Base-by-base conservation (phyloP, 331 rosid genomes). In the Pyracantha coccinea region DNA sequence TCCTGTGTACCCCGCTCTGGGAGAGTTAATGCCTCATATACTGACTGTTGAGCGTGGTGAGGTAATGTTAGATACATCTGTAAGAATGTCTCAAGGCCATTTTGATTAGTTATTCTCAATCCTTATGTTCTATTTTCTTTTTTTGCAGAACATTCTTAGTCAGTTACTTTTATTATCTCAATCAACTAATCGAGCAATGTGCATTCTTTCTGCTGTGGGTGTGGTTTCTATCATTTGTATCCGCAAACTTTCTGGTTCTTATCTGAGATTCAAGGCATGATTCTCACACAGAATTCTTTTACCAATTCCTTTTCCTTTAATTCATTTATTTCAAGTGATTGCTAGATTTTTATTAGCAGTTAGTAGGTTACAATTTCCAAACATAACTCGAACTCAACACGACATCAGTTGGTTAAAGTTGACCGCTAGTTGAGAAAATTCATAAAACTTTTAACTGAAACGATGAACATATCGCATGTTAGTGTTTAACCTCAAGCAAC, bases 151-250 rank as follows among this genome's bases (percentile, higher is more conserved):
- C 66, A 35, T 83, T 45, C 50, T 65, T 0, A 7, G 53, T 14
- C 79, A 6, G 35, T 71, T 86, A 68, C 7, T 41, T 6, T 32
- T 80, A 24, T 45, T 82, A 28, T 63, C 44, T 29, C 10, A 63
- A 63, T 7, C 23, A 2, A 28, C 11, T 17, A 8, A 19, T 60
- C 75, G 25, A 1, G 20, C 79, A 54, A 68, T 75, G 65, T 78
- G 82, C 68, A 23, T 89, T 15, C 76, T 84, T 32, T 76, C 88
- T 47, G 87, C 82, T 65, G 71, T 32, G 59, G 93, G 93, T 57
- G 6, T 11, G 41, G 69, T 83, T 4, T 82, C 88, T 27, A 61
- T 60, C n/a, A 86, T 69, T 3, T 2, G 17, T 44, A 53, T 89
- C 68, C 62, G 82, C 53, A 59, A 63, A 29, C 14, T 12, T 7